These are phyloP conservation scores for Penicillium herquei DNA, from an alignment of 495 filamentous ascomycete species.

Conservation along the genomic window DNA sequence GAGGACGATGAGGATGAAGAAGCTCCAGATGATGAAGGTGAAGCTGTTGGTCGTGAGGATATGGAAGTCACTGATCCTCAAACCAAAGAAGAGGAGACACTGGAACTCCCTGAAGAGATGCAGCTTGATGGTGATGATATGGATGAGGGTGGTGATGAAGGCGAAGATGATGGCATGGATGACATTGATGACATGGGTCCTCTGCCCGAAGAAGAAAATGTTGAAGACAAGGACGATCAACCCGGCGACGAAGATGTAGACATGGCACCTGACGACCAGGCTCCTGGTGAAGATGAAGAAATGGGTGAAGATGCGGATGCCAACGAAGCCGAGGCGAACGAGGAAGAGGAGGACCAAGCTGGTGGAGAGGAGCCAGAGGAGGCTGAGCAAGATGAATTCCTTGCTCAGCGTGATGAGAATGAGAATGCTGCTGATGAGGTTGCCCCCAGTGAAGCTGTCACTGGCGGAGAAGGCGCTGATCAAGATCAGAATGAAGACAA, in stretches of 20 bases:
- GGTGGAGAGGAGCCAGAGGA: constrained; percentile 49
- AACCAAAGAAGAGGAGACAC: constrained; percentile 65
- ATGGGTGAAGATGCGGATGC: constrained; percentile 32
- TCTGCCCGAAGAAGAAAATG: constrained; percentile 44
- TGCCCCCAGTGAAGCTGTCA: constrained; percentile 48
- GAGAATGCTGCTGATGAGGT: constrained; percentile 46
- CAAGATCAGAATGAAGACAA: constrained; percentile 61
- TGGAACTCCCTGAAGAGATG: constrained; percentile 70
- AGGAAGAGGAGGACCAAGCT: constrained; percentile 54
- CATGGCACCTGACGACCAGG: constrained; percentile 37
- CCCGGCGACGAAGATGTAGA: constrained; percentile 40
- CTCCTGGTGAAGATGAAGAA: constrained; percentile 36
- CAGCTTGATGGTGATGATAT: constrained; percentile 64
- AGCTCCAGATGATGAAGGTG: constrained; percentile 58
- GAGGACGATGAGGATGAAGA: constrained; percentile 57
- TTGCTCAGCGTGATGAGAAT: constrained; percentile 42
- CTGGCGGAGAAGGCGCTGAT: constrained; percentile 41
- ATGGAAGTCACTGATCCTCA: constrained; percentile 67
- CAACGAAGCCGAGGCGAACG: constrained; percentile 44
- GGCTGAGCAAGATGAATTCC: constrained; percentile 42
- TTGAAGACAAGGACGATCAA: constrained; percentile 33
- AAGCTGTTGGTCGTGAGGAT: constrained; percentile 57
- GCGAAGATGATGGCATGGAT: constrained; percentile 69
- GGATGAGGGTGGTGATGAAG: constrained; percentile 60
- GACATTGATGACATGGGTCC: constrained; percentile 70